Evolutionary conservation across 2,329 filamentous ascomycete species (phyloP).

Genomic region (Apiospora koreana): DNA sequence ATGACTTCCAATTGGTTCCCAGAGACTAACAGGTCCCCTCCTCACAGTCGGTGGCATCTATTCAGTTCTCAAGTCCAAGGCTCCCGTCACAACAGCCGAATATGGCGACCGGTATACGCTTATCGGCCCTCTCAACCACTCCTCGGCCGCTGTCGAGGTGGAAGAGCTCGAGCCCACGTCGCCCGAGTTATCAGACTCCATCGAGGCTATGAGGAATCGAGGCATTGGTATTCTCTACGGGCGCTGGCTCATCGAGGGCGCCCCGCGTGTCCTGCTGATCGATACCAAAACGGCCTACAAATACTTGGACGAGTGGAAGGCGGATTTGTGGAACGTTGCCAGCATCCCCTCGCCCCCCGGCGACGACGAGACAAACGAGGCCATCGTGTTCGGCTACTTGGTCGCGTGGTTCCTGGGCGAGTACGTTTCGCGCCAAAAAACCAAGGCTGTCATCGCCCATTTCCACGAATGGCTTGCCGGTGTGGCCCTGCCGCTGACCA

Average conservation of each 20-base stretch:
- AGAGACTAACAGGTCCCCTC: neutral
- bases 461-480: constrained; percentile 99
- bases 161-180: constrained; percentile 87
- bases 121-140: constrained; percentile 89
- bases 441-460: constrained; percentile 90
- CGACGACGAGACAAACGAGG: constrained; percentile 95
- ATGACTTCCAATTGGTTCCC: neutral
- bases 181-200: constrained; percentile 77
- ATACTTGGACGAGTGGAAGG: constrained; percentile 95
- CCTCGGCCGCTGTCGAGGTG: constrained; percentile 95
- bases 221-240: constrained; percentile 91
- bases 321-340: constrained; percentile 88
- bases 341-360: constrained; percentile 91
- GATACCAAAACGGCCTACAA: constrained; percentile 92
- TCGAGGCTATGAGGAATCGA: constrained; percentile 89
- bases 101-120: constrained; percentile 98
- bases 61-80: constrained; percentile 98
- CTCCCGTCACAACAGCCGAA: constrained; percentile 93
- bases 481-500: constrained; percentile 87
- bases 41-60: constrained; percentile 93
- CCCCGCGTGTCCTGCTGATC: constrained; percentile 89
- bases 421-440: constrained; percentile 93
- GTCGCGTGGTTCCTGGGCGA: constrained; percentile 98
- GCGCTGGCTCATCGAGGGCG: constrained; percentile 96
- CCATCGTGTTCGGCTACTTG: constrained; percentile 95